phyloP scores from a whole-genome alignment of 345 rosid genomes.

The Ceriops zippeliana region DNA sequence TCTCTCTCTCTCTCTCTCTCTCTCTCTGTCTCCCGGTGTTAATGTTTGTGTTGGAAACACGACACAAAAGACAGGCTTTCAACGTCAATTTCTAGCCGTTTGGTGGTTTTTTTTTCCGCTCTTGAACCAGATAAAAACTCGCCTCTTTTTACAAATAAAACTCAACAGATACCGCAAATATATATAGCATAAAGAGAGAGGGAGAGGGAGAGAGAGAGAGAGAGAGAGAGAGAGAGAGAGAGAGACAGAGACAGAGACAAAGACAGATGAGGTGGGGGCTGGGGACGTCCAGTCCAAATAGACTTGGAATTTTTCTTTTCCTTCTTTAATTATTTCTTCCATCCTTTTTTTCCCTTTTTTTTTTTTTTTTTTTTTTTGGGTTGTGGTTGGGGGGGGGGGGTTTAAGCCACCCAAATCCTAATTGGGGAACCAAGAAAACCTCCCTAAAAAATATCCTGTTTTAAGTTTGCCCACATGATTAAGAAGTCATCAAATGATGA shows the following conservation, averaged over 20 bases:
- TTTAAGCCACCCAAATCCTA: too few relatives aligned
- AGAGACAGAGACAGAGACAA: not conserved
- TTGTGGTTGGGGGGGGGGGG: too few relatives aligned
- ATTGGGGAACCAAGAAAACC: too few relatives aligned
- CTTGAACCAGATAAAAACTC: conserved; percentile 30
- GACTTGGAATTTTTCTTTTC: too few relatives aligned
- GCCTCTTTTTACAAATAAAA: not conserved
- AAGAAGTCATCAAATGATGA: too few relatives aligned
- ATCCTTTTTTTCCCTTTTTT: not conserved
- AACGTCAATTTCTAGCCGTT: conserved; percentile 67
- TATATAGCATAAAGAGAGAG: not conserved
- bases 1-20: conserved; percentile 6
- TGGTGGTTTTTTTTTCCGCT: conserved; percentile 36
- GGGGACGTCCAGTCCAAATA: too few relatives aligned
- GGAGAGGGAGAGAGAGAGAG: not conserved
- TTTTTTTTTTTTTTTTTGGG: not conserved
- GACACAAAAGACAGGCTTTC: conserved; percentile 16
- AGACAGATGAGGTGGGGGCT: not conserved
- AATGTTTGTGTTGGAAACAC: not conserved
- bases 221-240: too few relatives aligned
- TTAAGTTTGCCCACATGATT: too few relatives aligned
- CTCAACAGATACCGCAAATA: conserved; percentile 4
- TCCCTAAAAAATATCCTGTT: too few relatives aligned
- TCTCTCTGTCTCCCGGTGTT: not conserved
- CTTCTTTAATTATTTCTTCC: not conserved